These are phyloP conservation scores for Yamadazyma friedrichii DNA, from an alignment of 1,139 yeast species.

Conservation along the genomic window DNA sequence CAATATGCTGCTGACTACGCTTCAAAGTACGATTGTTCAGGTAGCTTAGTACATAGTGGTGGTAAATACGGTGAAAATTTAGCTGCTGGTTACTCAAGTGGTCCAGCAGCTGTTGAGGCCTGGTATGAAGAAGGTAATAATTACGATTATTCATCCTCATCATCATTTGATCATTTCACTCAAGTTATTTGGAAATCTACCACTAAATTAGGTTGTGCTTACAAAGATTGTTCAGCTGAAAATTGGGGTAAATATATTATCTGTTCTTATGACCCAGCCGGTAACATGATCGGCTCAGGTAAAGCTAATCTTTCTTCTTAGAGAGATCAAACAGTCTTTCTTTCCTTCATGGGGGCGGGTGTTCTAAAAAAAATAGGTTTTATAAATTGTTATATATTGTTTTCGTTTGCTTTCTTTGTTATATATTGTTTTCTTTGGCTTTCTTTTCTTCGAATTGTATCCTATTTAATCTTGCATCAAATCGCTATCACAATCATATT, in stretches of 20 bases:
- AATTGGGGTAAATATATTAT: slow-evolving; percentile 51
- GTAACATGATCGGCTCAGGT: slow-evolving; percentile 50
- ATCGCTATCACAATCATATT: slow-evolving; percentile 8
- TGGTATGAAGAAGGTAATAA: slow-evolving; percentile 75
- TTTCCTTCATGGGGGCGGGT: not conserved
- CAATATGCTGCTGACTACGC: slow-evolving; percentile 69
- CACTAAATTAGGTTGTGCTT: slow-evolving; percentile 73
- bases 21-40: slow-evolving; percentile 65
- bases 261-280: slow-evolving; percentile 54
- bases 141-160: slow-evolving; percentile 49
- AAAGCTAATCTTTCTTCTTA: slow-evolving; percentile 15
- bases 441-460: not conserved
- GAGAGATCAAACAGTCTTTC: not conserved
- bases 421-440: slow-evolving; percentile 1
- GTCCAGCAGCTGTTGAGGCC: slow-evolving; percentile 63
- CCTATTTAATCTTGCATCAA: not conserved
- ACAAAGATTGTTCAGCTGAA: slow-evolving; percentile 47
- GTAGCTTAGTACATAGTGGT: slow-evolving; percentile 66
- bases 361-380: not conserved
- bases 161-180: slow-evolving; percentile 67
- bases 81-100: slow-evolving; percentile 64
- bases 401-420: not conserved
- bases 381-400: slow-evolving; percentile 1
- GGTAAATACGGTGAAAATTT: slow-evolving; percentile 86
- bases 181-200: slow-evolving; percentile 80